Percentiles rank a stretch among this genome's conserved stretches.
phyloP scores from a whole-genome alignment of 2,329 filamentous ascomycete species.

The Paracorniculantispora psalliotae region DNA sequence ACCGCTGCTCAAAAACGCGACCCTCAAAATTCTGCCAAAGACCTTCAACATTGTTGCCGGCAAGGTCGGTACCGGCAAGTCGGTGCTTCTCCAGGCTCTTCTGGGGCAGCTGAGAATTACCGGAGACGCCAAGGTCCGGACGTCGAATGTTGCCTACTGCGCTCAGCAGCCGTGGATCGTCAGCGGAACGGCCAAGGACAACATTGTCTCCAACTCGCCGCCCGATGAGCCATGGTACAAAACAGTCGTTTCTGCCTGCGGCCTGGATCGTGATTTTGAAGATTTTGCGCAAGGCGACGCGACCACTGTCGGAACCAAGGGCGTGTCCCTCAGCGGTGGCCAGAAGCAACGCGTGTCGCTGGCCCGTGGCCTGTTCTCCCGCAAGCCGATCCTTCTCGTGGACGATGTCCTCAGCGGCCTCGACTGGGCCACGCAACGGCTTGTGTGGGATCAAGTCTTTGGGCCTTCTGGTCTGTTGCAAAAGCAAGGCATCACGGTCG shows the following conservation, averaged over 20 bases:
- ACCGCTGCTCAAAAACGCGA: constrained; percentile 12
- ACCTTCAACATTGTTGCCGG: constrained; percentile 20
- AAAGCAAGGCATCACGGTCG: constrained; percentile 19
- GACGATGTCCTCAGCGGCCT: constrained; percentile 32
- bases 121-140: constrained; percentile 13
- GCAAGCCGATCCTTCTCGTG: constrained; percentile 22
- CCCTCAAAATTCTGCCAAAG: constrained; percentile 13
- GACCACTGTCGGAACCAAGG: constrained; percentile 19
- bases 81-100: constrained; percentile 18
- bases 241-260: constrained; percentile 18
- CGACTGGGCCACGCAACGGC: constrained; percentile 32
- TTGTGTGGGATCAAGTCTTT: constrained; percentile 33
- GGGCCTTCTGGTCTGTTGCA: constrained; percentile 26
- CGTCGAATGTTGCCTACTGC: constrained; percentile 20
- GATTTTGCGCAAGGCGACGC: constrained; percentile 20
- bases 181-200: constrained; percentile 20
- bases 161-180: constrained; percentile 22
- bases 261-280: constrained; percentile 18
- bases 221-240: constrained; percentile 20
- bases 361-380: constrained; percentile 23
- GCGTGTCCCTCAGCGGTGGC: constrained; percentile 23
- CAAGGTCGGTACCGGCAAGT: constrained; percentile 22
- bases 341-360: constrained; percentile 24
- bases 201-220: constrained; percentile 20
- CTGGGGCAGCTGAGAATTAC: constrained; percentile 18